These are phyloP conservation scores for Nannizzia gypsea DNA, from an alignment of 2,329 filamentous ascomycete species.

Conservation along the genomic window DNA sequence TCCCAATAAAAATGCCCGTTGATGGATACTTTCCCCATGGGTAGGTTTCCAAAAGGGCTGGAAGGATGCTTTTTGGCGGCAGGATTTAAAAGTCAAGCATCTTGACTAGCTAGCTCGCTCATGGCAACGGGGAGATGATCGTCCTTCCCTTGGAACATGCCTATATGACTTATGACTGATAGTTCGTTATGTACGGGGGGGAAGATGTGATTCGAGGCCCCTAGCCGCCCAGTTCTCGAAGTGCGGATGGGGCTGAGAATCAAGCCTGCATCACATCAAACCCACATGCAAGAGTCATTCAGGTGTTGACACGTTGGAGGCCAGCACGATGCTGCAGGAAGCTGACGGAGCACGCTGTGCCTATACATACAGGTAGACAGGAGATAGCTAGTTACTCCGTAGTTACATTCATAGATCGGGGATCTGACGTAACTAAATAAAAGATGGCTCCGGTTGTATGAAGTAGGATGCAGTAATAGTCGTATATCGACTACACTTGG, in stretches of 20 bases:
- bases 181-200: not conserved
- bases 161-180: too few species aligned
- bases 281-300: not conserved
- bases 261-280: not conserved
- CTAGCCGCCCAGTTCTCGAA: not conserved
- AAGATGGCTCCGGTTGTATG: not conserved
- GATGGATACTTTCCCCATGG: not conserved
- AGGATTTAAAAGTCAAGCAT: not conserved
- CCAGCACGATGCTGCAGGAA: not conserved
- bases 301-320: not conserved
- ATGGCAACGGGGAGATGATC: not conserved
- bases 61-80: not conserved
- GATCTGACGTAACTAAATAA: too few species aligned
- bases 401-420: too few species aligned
- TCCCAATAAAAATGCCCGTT: not conserved
- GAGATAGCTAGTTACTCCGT: too few species aligned
- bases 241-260: not conserved
- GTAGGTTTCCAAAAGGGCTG: not conserved
- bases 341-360: not conserved
- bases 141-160: not conserved
- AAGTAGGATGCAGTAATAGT: too few species aligned
- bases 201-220: not conserved
- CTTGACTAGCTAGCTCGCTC: not conserved
- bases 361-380: not conserved
- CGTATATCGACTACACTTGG: too few species aligned